Evolutionary conservation across 1,284 basidiomycete genomes (phyloP).

Genomic region (Tylopilus orsonianus): DNA sequence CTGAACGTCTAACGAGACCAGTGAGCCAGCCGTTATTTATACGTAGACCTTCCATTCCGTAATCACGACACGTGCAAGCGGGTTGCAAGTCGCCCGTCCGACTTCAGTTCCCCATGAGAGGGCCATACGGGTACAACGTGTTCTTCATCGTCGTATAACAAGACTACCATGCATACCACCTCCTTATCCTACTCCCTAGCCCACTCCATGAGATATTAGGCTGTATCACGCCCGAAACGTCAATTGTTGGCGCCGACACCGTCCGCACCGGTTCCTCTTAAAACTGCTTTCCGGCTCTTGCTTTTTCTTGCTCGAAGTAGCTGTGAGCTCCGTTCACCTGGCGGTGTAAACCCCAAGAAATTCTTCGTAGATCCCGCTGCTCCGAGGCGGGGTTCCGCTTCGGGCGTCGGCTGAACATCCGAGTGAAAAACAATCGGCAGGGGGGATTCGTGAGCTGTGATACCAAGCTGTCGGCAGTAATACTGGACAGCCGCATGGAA

Average conservation of each 20-base stretch:
- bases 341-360: constrained; percentile 53
- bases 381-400: not conserved
- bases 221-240: constrained; percentile 5
- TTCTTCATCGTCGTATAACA: constrained; percentile 6
- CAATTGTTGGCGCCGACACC: constrained; percentile 13
- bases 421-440: constrained; percentile 55
- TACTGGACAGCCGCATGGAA: constrained; percentile 75
- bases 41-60: constrained; percentile 21
- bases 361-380: constrained; percentile 18
- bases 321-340: constrained; percentile 33
- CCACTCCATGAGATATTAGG: constrained; percentile 13
- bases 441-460: constrained; percentile 57
- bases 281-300: constrained; percentile 46
- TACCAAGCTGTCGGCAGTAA: constrained; percentile 67
- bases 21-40: constrained; percentile 24
- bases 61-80: constrained; percentile 23
- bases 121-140: constrained; percentile 19
- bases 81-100: not conserved
- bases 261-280: constrained; percentile 41
- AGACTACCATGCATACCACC: not conserved
- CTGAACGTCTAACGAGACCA: constrained; percentile 9
- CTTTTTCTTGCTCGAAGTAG: constrained; percentile 49
- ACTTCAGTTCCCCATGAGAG: not conserved
- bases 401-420: constrained; percentile 33
- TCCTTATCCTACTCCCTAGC: constrained; percentile 9